phyloP scores from a whole-genome alignment of 306 rosid genomes.

The Rosa chinensis region DNA sequence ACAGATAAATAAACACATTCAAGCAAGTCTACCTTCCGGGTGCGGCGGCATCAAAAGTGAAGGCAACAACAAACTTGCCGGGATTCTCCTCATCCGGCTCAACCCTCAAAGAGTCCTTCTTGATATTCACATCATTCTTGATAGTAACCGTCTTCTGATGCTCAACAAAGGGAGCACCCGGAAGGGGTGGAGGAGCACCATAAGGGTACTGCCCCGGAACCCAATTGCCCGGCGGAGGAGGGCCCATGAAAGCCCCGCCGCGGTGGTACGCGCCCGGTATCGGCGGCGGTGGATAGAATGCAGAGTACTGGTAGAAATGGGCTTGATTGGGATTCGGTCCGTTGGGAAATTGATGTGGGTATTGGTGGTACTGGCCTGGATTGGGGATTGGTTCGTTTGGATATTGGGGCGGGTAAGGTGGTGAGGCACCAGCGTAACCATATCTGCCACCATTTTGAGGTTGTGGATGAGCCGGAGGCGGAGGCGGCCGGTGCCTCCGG shows the following conservation, averaged over 20 bases:
- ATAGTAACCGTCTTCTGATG: slow-evolving; percentile 44
- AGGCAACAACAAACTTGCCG: slow-evolving; percentile 34
- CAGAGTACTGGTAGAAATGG: slow-evolving; percentile 29
- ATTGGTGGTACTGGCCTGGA: slow-evolving; percentile 18
- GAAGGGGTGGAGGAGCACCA: slow-evolving; percentile 18
- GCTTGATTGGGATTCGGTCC: slow-evolving; percentile 24
- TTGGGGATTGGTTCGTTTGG: slow-evolving; percentile 24
- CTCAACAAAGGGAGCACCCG: slow-evolving; percentile 24
- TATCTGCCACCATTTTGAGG: slow-evolving; percentile 11
- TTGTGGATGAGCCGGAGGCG: slow-evolving; percentile 18
- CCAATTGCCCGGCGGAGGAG: not conserved
- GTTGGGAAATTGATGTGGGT: not conserved
- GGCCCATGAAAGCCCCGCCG: slow-evolving; percentile 19
- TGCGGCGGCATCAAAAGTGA: slow-evolving; percentile 51
- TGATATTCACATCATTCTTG: slow-evolving; percentile 44
- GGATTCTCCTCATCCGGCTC: slow-evolving; percentile 50
- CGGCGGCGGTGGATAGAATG: slow-evolving; percentile 25
- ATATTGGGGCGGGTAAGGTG: slow-evolving; percentile 26
- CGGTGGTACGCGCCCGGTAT: slow-evolving; percentile 16
- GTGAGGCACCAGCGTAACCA: slow-evolving; percentile 24
- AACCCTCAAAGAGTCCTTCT: slow-evolving; percentile 39
- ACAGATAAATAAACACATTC: not conserved
- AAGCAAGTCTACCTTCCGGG: slow-evolving; percentile 36
- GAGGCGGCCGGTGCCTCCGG: slow-evolving; percentile 26
- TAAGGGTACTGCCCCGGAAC: slow-evolving; percentile 23